Evolutionary conservation across 352 stramenopile genomes (phyloP), one percentile per base, ranked within the genome.

Genomic region (Globisporangium radiosum): DNA sequence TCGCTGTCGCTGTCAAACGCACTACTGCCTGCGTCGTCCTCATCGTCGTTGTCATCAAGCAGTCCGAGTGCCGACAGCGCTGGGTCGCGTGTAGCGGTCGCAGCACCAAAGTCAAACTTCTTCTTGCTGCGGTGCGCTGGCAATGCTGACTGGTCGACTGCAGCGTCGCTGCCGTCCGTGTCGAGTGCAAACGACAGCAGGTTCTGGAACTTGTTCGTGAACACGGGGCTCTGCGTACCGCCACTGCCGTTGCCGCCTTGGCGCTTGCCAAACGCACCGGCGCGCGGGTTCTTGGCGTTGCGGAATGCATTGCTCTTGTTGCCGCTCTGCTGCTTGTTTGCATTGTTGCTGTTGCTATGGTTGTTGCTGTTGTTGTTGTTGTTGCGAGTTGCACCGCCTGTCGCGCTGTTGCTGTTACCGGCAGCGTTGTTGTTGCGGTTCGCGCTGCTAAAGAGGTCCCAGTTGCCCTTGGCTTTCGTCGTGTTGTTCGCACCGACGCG

Each of bases 181-280:
- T 62, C 48, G 17, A 88, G 80, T 13, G 79, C 77, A 59, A 90
- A 88, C 52, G 76, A 90, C 54, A 92, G 59, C 54, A 92, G 60
- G 66, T 92, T 92, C 69, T 90, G 79, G 54, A 92, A 92, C 66
- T 92, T 90, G 73, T 92, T 88, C 19, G 82, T 90, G 57, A 88
- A 89, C 48, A 88, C 75, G 5, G 69, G 66, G 14, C 52, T 57
- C 48, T 86, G 61, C n/a, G 45, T 15, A 36, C 8, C 8, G 45
- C 57, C 52, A 19, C 47, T 52, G 17, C 59, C 59, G 50, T 9
- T 36, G 8, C 42, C 44, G 13, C 38, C 52, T 42, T 56, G 47
- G 33, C 58, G 63, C 44, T 78, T 75, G 53, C 69, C 72, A 37
- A 64, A 64, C 17, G 44, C 52, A 17, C 52, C 52, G 13, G 15